Evolutionary conservation across 805 yeast genomes (phyloP), one percentile per base, ranked within the genome.

Genomic region (Torulaspora franciscae): DNA sequence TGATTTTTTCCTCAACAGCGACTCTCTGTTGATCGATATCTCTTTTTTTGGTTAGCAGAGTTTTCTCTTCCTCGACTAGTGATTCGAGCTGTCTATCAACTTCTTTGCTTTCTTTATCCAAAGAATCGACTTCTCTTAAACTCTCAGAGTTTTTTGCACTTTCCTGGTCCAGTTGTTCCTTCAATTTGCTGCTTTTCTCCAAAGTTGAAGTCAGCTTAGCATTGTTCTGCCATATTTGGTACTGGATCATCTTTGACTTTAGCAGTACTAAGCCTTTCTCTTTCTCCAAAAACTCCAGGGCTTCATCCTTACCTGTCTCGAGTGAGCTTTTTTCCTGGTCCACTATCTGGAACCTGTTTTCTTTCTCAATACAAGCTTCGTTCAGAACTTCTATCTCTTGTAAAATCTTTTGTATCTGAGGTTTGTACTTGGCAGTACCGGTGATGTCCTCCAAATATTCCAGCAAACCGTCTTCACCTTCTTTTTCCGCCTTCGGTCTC

Each of bases 361-460:
- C 86, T 59, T 89, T 90, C 58, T 87, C 95, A 29, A 78, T 67
- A 59, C 95, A 88, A 6, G 79, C 71, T 35, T 85, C 95, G 59
- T 89, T 88, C 50, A 88, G 64, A n/a, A 73, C 77, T 24, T 87
- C 96, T 10, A 86, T 77, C 50, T 78, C 72, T 1, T 67, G 60
- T 38, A 77, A 67, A 22, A 80, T 72, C 23, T 76, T 75, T 57
- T 86, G 96, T 47, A 93, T 90, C 32, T 79, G 67, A 22, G 73
- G 71, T 62, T 93, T 90, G 62, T 90, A 95, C 38, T 76, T 73
- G 1, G 96, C 74, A 0, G 99, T 95, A 3, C 99, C 99, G 44
- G 95, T 93, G 39, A 93, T 91, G 69, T 95, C 99, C 61, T 93
- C 99, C 48, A 93, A 68, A 61, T 93, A 93, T 59, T 95, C 99